Evolutionary conservation across 2,329 filamentous ascomycete genomes (phyloP).

Genomic region (Domatiomyces globalis): DNA sequence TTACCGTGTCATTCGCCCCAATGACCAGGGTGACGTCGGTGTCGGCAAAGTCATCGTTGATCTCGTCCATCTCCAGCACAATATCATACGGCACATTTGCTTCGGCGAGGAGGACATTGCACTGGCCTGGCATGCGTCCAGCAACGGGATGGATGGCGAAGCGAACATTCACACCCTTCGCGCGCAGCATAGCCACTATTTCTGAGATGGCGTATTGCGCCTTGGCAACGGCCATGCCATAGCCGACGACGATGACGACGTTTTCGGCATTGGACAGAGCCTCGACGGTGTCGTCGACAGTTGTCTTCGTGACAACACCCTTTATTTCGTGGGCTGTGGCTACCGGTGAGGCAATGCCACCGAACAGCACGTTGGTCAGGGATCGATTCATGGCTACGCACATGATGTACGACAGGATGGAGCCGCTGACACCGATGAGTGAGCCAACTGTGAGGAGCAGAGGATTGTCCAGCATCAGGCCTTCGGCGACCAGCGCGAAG

Average conservation of each 20-base stretch:
- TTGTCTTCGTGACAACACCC: slow-evolving; percentile 63
- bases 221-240: slow-evolving; percentile 89
- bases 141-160: slow-evolving; percentile 87
- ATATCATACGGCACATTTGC: slow-evolving; percentile 83
- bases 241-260: slow-evolving; percentile 78
- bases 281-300: slow-evolving; percentile 67
- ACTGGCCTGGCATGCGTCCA: slow-evolving; percentile 84
- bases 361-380: slow-evolving; percentile 78
- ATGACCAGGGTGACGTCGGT: slow-evolving; percentile 81
- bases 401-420: slow-evolving; percentile 74
- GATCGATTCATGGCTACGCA: slow-evolving; percentile 87
- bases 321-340: slow-evolving; percentile 57
- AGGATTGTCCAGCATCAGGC: slow-evolving; percentile 80
- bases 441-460: slow-evolving; percentile 74
- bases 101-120: slow-evolving; percentile 79
- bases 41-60: slow-evolving; percentile 79
- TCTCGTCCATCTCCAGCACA: slow-evolving; percentile 89
- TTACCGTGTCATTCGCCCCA: slow-evolving; percentile 84
- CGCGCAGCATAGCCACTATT: slow-evolving; percentile 59
- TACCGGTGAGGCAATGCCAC: slow-evolving; percentile 57
- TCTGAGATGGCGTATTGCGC: slow-evolving; percentile 82
- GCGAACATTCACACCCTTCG: slow-evolving; percentile 63
- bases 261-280: slow-evolving; percentile 61
- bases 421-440: slow-evolving; percentile 76
- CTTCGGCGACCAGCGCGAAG: slow-evolving; percentile 78